Percentiles rank a stretch among this genome's conserved stretches.
Conservation (phyloP, 148 eudicot species). For the Diospyros kaki region DNA sequence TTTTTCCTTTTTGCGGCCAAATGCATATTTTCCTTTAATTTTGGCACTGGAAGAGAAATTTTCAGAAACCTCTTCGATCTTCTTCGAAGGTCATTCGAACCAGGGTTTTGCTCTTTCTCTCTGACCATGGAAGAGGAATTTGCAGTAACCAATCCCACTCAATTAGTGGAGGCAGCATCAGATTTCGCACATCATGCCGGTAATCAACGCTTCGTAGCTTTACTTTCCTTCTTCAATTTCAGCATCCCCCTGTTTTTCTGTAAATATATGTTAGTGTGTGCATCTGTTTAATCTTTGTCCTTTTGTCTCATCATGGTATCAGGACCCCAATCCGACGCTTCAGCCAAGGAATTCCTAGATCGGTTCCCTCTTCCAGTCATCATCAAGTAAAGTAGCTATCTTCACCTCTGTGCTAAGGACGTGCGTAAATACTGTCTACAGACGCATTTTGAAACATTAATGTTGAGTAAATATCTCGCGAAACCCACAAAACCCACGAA, state of each 20-base stretch:
- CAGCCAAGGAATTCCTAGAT: slow-evolving; percentile 57
- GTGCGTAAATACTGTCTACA: no score
- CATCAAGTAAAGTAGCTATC: slow-evolving; percentile 39
- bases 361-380: slow-evolving; percentile 79
- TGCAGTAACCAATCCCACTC: neutral
- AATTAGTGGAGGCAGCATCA: neutral
- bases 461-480: no score
- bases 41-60: no score
- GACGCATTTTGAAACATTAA: no score
- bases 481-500: no score
- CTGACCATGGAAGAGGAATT: neutral
- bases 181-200: slow-evolving; percentile 4
- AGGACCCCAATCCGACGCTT: slow-evolving; percentile 54
- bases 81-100: no score
- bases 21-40: no score
- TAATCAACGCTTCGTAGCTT: neutral
- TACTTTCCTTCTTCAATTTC: neutral
- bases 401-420: neutral
- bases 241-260: neutral
- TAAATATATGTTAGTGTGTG: neutral
- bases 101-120: no score
- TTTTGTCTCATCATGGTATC: slow-evolving; percentile 8
- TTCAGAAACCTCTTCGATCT: no score
- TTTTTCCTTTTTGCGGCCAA: no score
- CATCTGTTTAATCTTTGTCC: neutral